Evolutionary conservation across 108 stramenopile genomes (phyloP).

Genomic region (Pseudonitzschia pungens): DNA sequence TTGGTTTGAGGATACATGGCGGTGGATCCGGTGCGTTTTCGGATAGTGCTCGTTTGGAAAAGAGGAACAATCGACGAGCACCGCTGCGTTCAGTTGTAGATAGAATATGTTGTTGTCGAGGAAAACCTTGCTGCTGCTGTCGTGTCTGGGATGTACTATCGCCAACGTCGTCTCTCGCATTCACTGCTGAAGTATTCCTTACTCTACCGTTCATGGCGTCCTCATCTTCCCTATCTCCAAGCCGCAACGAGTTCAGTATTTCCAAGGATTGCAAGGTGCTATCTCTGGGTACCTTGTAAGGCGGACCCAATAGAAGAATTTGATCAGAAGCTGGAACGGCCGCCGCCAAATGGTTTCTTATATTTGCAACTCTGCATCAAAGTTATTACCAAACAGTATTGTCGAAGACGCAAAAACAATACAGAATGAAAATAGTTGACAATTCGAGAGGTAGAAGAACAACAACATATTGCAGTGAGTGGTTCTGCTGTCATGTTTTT

Average conservation of each 20-base stretch:
- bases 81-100: slow-evolving; percentile 73
- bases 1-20: slow-evolving; percentile 56
- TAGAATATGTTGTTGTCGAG: slow-evolving; percentile 37
- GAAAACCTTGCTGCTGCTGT: not conserved
- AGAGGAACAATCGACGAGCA: slow-evolving; percentile 74
- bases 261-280: slow-evolving; percentile 68
- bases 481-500: too few species aligned
- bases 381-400: not conserved
- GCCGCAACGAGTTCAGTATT: slow-evolving; percentile 63
- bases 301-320: slow-evolving; percentile 80
- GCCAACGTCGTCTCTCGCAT: not conserved
- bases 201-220: slow-evolving; percentile 16
- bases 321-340: slow-evolving; percentile 74
- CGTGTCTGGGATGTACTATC: not conserved
- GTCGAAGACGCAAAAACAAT: not conserved
- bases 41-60: slow-evolving; percentile 79
- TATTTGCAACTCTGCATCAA: slow-evolving; percentile 57
- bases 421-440: too few species aligned
- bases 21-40: slow-evolving; percentile 72
- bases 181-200: slow-evolving; percentile 9
- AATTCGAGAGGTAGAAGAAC: too few species aligned
- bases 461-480: too few species aligned
- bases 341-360: slow-evolving; percentile 66
- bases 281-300: slow-evolving; percentile 85
- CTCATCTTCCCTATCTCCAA: slow-evolving; percentile 81